These are phyloP conservation scores for Paraphoma chrysanthemicola DNA, from an alignment of 2,329 filamentous ascomycete genomes.

Conservation along the genomic window DNA sequence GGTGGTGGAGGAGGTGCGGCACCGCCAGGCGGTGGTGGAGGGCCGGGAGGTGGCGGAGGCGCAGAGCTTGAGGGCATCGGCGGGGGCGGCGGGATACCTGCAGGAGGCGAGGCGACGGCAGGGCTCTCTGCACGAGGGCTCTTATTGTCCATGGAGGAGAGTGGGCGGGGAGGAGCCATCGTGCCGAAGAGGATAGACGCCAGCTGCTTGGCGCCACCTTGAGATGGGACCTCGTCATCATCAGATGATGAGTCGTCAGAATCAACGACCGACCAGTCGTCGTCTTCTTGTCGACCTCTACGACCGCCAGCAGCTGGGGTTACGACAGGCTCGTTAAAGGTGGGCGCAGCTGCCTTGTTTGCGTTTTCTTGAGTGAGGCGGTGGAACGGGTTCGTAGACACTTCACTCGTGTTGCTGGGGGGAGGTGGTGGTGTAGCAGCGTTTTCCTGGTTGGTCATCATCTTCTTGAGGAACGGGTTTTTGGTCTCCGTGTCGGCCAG, in stretches of 20 bases:
- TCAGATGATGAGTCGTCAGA: slow-evolving; percentile 75
- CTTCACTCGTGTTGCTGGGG: slow-evolving; percentile 52
- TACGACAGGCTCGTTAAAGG: slow-evolving; percentile 53
- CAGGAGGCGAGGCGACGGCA: slow-evolving; percentile 49
- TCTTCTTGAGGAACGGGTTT: slow-evolving; percentile 93
- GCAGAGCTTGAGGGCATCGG: slow-evolving; percentile 55
- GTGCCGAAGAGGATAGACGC: slow-evolving; percentile 96
- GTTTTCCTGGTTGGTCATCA: slow-evolving; percentile 70
- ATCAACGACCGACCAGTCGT: slow-evolving; percentile 84
- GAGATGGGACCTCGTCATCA: slow-evolving; percentile 77
- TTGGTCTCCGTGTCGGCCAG: slow-evolving; percentile 77
- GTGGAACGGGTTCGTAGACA: slow-evolving; percentile 91
- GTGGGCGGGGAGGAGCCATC: slow-evolving; percentile 89
- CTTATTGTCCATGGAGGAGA: slow-evolving; percentile 82
- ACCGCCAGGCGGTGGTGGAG: slow-evolving; percentile 54
- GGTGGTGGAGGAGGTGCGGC: slow-evolving; percentile 45
- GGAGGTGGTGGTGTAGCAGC: slow-evolving; percentile 51
- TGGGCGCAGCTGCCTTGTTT: slow-evolving; percentile 51
- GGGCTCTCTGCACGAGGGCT: slow-evolving; percentile 53
- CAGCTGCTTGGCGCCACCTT: slow-evolving; percentile 87
- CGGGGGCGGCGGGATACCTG: slow-evolving; percentile 60
- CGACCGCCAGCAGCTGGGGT: slow-evolving; percentile 56
- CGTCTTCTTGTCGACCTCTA: slow-evolving; percentile 65
- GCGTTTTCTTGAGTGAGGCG: slow-evolving; percentile 74
- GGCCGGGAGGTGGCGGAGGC: slow-evolving; percentile 56